phyloP scores from a whole-genome alignment of 2,329 filamentous ascomycete genomes.

The Stachybotrys echinatus region DNA sequence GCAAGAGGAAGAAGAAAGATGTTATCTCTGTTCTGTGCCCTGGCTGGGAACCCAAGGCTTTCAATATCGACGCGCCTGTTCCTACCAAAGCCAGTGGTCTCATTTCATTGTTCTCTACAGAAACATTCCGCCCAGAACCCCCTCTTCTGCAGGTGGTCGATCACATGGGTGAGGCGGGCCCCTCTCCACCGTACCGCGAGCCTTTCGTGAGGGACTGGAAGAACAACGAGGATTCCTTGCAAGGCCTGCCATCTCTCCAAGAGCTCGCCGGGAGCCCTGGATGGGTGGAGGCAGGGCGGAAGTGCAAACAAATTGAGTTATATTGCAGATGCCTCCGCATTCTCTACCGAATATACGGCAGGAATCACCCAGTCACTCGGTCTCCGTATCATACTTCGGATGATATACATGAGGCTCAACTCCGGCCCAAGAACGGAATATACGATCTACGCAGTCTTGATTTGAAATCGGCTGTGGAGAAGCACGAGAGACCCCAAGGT shows the following conservation, averaged over 20 bases:
- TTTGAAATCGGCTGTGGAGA: neutral
- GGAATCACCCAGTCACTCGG: neutral
- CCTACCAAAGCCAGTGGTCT: conserved; percentile 9
- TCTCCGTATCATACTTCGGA: neutral
- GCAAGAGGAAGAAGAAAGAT: conserved; percentile 12
- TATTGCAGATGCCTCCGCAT: neutral
- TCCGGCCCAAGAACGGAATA: neutral
- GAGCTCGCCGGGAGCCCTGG: neutral
- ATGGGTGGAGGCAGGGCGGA: neutral
- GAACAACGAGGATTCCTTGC: conserved; percentile 18
- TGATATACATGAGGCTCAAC: neutral
- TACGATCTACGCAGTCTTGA: neutral
- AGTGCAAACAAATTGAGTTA: neutral
- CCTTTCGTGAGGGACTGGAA: conserved; percentile 20
- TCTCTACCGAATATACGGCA: neutral
- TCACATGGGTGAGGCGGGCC: conserved; percentile 9
- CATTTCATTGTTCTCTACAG: conserved; percentile 12
- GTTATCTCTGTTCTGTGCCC: conserved; percentile 17
- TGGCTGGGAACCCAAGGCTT: conserved; percentile 14
- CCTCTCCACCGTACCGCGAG: neutral
- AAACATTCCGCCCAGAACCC: conserved; percentile 4
- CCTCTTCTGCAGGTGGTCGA: neutral
- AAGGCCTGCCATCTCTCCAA: conserved; percentile 2
- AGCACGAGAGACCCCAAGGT: neutral
- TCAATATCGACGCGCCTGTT: conserved; percentile 27